Base-by-base conservation (phyloP, 176 grass and related monocot genomes). In the barley (Hordeum vulgare) region DNA sequence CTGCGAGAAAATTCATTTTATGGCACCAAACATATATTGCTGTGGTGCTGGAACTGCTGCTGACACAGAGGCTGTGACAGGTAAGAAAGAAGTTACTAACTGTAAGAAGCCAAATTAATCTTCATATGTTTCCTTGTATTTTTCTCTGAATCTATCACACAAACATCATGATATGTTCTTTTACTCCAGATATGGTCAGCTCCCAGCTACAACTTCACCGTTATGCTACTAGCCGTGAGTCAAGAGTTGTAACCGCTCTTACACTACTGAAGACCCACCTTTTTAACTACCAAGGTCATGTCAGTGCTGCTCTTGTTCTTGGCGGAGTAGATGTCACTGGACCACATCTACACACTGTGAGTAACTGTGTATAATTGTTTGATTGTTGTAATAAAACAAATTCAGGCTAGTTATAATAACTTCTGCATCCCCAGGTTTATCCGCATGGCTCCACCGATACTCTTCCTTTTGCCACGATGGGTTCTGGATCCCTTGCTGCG, bases 401-500 rank as follows among this genome's bases (percentile, higher is more conserved):
- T 71, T 56, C 79, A 25, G 8, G 7, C 20, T 53, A 49, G 47
- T 80, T 54, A 66, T 66, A 18, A 44, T 75, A 75, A 80, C 23
- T 69, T 35, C 75, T 61, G 3, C 74, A 71, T 59, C 41, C 83
- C 61, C 68, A 98, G 95, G 90, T 98, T 71, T 98, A 93, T 85
- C 95, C 95, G 1, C 95, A 98, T 74, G 95, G 95, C 37, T 98
- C 95, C 66, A 93, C 95, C 20, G 95, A 98, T 53, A 98, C 92
- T 23, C 95, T 98, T 72, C 95, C 95, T 77, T 98, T 98, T 86
- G 95, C 95, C n/a, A 98, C 95, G 2, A 98, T 98, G 95, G 95
- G 95, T 80, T 98, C 95, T 72, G 95, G 95, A n/a, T 98, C 95
- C 70, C 92, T 98, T 78, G 95, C 95, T 64, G 95, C 95, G 61